Conservation (phyloP, 768 basidiomycete genomes). For the Tulasnella sp. region DNA sequence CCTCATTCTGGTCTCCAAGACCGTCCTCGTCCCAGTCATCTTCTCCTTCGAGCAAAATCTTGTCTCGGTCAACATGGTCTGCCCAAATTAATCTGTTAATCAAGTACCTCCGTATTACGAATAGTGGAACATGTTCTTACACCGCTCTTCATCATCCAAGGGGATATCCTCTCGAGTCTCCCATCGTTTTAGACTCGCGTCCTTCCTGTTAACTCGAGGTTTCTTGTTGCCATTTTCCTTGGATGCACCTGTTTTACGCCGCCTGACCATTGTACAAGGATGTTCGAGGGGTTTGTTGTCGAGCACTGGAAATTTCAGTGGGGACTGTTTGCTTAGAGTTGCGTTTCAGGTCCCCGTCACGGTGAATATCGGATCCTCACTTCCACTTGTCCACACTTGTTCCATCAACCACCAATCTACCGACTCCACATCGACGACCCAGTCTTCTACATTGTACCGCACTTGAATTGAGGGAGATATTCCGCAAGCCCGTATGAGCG, state of each 20-base stretch:
- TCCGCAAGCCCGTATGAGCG: background rate
- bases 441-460: background rate
- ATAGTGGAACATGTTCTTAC: constrained; percentile 33
- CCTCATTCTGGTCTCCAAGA: constrained; percentile 64
- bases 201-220: constrained; percentile 7
- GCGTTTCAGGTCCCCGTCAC: background rate
- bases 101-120: constrained; percentile 6
- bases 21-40: constrained; percentile 40
- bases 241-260: background rate
- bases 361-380: background rate
- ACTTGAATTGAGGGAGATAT: background rate
- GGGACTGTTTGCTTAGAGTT: background rate
- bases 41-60: constrained; percentile 66
- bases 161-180: constrained; percentile 59
- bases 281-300: background rate
- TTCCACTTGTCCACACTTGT: background rate
- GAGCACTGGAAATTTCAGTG: background rate
- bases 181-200: constrained; percentile 49
- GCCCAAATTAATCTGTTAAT: constrained; percentile 6
- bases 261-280: constrained; percentile 2
- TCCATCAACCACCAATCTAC: background rate
- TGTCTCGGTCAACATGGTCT: constrained; percentile 72
- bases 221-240: background rate
- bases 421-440: background rate
- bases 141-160: constrained; percentile 70